Percentiles rank a stretch among this genome's conserved stretches.
phyloP scores from a whole-genome alignment of 2,329 filamentous ascomycete species.

The Fusarium nanum region DNA sequence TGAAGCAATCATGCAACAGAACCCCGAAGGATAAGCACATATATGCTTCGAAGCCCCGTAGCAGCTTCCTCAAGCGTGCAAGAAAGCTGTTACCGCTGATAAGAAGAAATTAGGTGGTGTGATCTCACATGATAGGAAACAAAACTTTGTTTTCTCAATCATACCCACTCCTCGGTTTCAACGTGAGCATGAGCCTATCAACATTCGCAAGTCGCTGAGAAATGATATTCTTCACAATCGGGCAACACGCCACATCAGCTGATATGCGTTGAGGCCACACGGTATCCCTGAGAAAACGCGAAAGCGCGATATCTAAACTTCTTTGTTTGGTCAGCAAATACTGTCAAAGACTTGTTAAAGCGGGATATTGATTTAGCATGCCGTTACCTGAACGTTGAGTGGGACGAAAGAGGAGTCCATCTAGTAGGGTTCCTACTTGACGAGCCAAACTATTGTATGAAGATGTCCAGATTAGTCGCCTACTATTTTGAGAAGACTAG shows the following conservation, averaged over 20 bases:
- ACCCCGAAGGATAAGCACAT: neutral
- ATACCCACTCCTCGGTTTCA: neutral
- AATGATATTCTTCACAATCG: neutral
- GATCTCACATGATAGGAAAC: neutral
- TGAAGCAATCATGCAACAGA: neutral
- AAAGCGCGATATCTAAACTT: constrained; percentile 4
- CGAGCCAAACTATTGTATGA: neutral
- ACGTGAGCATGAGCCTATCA: constrained; percentile 1
- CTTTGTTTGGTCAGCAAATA: neutral
- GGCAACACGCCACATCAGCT: constrained; percentile 13
- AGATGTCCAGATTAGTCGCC: neutral
- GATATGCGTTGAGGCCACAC: constrained; percentile 11
- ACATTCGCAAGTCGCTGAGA: neutral
- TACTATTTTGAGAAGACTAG: neutral
- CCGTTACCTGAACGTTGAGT: neutral
- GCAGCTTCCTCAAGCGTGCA: neutral
- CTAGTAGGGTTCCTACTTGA: neutral
- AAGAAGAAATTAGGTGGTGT: neutral
- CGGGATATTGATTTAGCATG: neutral
- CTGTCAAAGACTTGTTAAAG: neutral
- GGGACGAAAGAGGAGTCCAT: neutral
- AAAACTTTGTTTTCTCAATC: neutral
- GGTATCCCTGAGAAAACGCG: constrained; percentile 23
- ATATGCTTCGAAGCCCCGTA: neutral
- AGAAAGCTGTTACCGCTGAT: neutral